Evolutionary conservation across 208 protist species (phyloP).

Genomic region (Porcisia deanei): DNA sequence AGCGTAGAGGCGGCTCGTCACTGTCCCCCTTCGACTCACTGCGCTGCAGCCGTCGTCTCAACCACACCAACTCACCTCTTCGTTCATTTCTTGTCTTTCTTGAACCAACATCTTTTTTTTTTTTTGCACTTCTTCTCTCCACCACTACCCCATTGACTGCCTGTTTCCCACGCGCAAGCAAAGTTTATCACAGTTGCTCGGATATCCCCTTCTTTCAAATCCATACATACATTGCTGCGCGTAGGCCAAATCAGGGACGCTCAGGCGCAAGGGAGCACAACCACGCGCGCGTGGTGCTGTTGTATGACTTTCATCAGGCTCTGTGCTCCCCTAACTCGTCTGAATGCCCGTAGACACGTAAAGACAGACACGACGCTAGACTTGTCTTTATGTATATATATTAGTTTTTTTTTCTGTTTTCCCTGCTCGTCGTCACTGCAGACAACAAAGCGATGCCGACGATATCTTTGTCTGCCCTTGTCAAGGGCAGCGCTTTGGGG

Average conservation of each 20-base stretch:
- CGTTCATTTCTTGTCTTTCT: neutral
- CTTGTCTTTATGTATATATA: neutral
- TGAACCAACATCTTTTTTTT: neutral
- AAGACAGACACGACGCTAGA: neutral
- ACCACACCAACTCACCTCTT: neutral
- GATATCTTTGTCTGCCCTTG: neutral
- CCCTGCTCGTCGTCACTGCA: neutral
- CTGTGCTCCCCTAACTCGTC: neutral
- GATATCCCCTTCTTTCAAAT: neutral
- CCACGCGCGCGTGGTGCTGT: neutral
- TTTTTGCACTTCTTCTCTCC: neutral
- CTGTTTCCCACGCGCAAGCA: neutral
- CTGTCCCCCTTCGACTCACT: neutral
- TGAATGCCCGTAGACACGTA: neutral
- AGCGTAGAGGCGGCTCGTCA: neutral
- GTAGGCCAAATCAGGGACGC: neutral
- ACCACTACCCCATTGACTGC: neutral
- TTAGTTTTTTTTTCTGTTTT: neutral
- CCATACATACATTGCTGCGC: neutral
- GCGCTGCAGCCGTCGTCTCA: neutral
- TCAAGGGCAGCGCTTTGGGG: neutral
- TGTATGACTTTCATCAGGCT: neutral
- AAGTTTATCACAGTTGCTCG: neutral
- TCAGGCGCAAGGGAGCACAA: neutral
- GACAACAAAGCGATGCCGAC: neutral